phyloP scores from a whole-genome alignment of 139 green algal species.

The Chlamydomonas schloesseri region DNA sequence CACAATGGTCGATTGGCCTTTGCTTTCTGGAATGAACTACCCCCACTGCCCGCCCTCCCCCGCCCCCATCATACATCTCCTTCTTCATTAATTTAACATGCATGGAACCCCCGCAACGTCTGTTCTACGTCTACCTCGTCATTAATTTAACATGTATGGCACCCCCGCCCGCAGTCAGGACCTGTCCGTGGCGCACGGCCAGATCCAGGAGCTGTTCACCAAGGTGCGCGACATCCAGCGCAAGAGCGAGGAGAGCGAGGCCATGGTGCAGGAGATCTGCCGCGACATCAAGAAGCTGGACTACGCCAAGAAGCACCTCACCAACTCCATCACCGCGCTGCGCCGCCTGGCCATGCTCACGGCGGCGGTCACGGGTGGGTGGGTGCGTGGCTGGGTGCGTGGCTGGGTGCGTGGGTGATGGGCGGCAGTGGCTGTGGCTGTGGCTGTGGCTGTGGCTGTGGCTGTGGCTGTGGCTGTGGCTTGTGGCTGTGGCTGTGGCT shows the following conservation, averaged over 20 bases:
- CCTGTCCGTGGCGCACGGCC: constrained; percentile 70
- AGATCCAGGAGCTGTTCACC: constrained; percentile 85
- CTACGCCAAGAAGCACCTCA: constrained; percentile 96
- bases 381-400: not conserved
- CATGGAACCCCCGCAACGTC: too few relatives aligned
- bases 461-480: too few relatives aligned
- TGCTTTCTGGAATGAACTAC: too few relatives aligned
- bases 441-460: too few relatives aligned
- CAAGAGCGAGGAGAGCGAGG: constrained; percentile 93
- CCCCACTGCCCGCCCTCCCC: too few relatives aligned
- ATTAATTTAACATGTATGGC: too few relatives aligned
- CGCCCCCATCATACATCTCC: too few relatives aligned
- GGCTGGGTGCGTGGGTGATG: not conserved
- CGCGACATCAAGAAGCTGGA: constrained; percentile 97
- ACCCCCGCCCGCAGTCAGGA: constrained; percentile 73
- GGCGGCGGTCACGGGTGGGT: constrained; percentile 69
- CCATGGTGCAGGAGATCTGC: constrained; percentile 98
- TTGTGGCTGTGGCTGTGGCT: too few relatives aligned
- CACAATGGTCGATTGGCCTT: too few relatives aligned
- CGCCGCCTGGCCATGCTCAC: constrained; percentile 95
- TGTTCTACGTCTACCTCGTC: too few relatives aligned
- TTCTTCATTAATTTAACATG: too few relatives aligned
- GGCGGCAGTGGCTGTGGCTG: not conserved
- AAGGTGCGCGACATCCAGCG: constrained; percentile 90
- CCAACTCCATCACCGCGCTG: constrained; percentile 94